Evolutionary conservation across 1,284 basidiomycete genomes (phyloP).

Genomic region (Rhodotorula sp.): DNA sequence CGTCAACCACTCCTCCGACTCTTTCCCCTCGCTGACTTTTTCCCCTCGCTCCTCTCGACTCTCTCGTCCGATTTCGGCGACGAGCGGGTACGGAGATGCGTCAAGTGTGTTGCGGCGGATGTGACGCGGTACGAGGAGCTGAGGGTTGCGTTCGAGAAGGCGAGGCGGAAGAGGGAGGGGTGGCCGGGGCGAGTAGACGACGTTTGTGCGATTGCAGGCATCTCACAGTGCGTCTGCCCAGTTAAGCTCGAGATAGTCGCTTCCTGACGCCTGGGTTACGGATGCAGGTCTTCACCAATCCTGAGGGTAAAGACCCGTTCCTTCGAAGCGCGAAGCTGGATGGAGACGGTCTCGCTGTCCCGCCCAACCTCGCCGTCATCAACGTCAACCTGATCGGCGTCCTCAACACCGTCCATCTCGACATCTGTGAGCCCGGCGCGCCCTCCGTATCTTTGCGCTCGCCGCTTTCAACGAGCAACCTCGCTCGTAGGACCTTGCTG

Average conservation of each 20-base stretch:
- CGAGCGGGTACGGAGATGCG: neutral
- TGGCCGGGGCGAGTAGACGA: neutral
- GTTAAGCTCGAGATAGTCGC: neutral
- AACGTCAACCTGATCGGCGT: constrained; percentile 22
- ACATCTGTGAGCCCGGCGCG: constrained; percentile 1
- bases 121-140: constrained; percentile 3
- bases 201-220: constrained; percentile 19
- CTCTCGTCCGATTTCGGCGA: neutral
- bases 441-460: too few species aligned
- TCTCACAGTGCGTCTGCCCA: constrained; percentile 11
- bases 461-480: neutral
- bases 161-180: constrained; percentile 10
- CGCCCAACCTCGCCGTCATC: constrained; percentile 16
- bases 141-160: constrained; percentile 19
- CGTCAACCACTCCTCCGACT: neutral
- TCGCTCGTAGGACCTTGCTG: neutral
- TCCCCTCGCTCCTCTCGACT: neutral
- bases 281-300: constrained; percentile 3
- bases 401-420: constrained; percentile 27
- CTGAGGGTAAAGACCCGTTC: constrained; percentile 8
- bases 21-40: neutral
- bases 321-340: neutral
- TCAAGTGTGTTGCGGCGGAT: neutral
- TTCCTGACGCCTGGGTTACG: neutral
- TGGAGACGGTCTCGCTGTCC: neutral